Evolutionary conservation across 352 stramenopile genomes (phyloP), one percentile per base, ranked within the genome.

Genomic region (Phytophthora fragariae): DNA sequence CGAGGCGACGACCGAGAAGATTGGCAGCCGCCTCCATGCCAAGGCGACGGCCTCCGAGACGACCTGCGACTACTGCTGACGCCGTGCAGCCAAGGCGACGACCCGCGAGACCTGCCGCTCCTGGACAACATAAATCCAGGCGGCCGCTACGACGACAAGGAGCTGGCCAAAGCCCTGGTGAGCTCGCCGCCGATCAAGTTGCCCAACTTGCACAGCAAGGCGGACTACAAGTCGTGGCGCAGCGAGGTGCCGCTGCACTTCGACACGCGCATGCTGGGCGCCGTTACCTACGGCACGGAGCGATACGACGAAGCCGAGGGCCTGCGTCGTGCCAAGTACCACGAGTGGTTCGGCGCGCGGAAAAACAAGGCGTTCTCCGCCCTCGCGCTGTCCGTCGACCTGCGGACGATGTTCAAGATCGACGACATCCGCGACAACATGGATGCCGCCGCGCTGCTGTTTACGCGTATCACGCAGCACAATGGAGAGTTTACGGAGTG

Each of bases 311-410:
- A 27, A 1, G 14, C 33, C 4, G 39, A 63, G 19, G 57, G 37
- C 0, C 39, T 29, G 21, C 11, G 57, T 6, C 8, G 57, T 14
- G 41, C 19, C 37, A 54, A 63, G 57, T 63, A 63, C 57, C 4
- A 12, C 37, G 57, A 54, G 24, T 63, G 57, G 39, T 63, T 37
- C 8, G 39, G 44, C 12, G 12, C 39, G 39, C 37, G 57, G 11
- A 63, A 63, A 39, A 27, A 53, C 39, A 63, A 63, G 39, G 57
- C 21, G 57, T 62, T 62, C 37, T 62, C 37, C 11, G 41, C 41
- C 1, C 41, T 49, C 41, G 41, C 41, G 41, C 41, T 49, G 24
- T 27, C 24, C 19, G 41, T 49, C 41, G 41, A 19, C 2, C 41
- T 49, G 41, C 41, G 41, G 11, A 49, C 41, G 41, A 49, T 14